Percentiles rank a stretch among this genome's conserved stretches.
These are phyloP conservation scores for Chlorophyllum brunneum DNA, from an alignment of 768 basidiomycete genomes.

Conservation along the genomic window DNA sequence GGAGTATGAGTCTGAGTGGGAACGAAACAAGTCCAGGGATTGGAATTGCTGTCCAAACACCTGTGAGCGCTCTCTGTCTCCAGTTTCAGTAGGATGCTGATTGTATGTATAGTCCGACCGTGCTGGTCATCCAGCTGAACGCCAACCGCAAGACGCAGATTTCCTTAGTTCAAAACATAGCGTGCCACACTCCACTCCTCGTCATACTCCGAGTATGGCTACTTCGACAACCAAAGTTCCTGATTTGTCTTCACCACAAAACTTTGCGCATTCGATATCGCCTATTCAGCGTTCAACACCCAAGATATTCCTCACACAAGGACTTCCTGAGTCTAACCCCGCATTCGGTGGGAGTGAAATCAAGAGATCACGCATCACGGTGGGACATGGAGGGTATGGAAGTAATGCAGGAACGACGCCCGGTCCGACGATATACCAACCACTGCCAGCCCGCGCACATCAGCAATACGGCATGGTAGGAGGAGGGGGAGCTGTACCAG, in stretches of 20 bases:
- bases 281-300: background rate
- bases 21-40: conserved; percentile 10
- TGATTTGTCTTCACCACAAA: background rate
- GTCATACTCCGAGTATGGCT: background rate
- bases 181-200: conserved; percentile 1
- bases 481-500: background rate
- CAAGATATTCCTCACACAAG: conserved; percentile 5
- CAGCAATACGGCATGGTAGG: background rate
- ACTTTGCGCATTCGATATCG: background rate
- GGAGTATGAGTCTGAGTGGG: background rate
- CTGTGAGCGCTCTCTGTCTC: background rate
- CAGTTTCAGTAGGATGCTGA: background rate
- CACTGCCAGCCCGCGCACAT: conserved; percentile 1
- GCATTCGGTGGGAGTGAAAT: background rate
- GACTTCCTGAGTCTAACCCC: background rate
- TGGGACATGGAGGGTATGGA: background rate
- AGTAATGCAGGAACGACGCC: conserved; percentile 11
- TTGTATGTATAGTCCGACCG: conserved; percentile 1
- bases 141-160: background rate
- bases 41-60: conserved; percentile 6
- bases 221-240: background rate
- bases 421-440: conserved; percentile 2
- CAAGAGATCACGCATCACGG: background rate
- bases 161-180: background rate
- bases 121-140: background rate